Conservation (phyloP, 345 rosid species). For the Draba incana region DNA sequence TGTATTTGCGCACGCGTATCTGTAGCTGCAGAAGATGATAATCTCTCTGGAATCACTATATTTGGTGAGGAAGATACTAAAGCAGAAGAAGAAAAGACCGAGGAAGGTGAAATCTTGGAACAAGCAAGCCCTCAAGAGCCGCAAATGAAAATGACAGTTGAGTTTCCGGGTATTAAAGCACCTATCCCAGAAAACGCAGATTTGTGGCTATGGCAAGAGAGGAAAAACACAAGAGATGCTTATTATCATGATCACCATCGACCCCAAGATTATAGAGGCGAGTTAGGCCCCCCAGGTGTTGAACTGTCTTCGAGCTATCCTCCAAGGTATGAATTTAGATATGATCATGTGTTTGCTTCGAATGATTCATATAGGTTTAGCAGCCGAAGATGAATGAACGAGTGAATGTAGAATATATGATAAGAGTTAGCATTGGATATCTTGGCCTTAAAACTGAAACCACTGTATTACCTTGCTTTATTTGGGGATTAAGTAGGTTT, state of each 20-base stretch:
- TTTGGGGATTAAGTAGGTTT: no score
- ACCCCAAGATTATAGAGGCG: constrained; percentile 47
- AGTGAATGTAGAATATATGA: constrained; percentile 13
- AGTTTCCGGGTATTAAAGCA: constrained; percentile 88
- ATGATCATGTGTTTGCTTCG: constrained; percentile 24
- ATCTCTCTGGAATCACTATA: constrained; percentile 80
- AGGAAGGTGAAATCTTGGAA: constrained; percentile 74
- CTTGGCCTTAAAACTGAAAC: no score
- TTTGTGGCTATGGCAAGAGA: constrained; percentile 44
- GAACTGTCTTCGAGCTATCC: constrained; percentile 62
- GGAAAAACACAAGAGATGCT: constrained; percentile 44
- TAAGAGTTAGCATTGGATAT: background rate
- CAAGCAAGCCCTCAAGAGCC: constrained; percentile 42
- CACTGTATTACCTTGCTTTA: no score
- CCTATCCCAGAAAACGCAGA: constrained; percentile 81
- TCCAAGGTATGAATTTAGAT: constrained; percentile 56
- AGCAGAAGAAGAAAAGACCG: constrained; percentile 56
- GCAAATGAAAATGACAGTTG: constrained; percentile 55
- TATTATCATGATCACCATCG: constrained; percentile 49
- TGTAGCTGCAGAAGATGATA: constrained; percentile 61
- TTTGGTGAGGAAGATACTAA: constrained; percentile 58
- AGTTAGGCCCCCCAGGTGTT: constrained; percentile 55
- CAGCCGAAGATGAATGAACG: constrained; percentile 21
- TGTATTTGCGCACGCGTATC: background rate
- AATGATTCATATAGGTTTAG: constrained; percentile 37